These are phyloP conservation scores for Cerrena zonata DNA, from an alignment of 1,284 basidiomycete species.

Conservation along the genomic window DNA sequence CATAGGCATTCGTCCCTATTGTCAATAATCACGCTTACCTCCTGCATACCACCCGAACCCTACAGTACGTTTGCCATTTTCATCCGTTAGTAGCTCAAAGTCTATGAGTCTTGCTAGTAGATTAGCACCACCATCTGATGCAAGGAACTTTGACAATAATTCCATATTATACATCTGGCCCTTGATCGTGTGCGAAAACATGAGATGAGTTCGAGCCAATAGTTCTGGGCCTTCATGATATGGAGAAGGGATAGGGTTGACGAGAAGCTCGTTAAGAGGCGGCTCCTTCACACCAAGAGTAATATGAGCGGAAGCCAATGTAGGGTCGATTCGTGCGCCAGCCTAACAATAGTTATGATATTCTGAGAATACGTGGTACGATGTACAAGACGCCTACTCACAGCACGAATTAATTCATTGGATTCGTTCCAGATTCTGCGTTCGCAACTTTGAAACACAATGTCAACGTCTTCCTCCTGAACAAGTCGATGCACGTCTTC, in stretches of 20 bases:
- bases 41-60: conserved; percentile 88
- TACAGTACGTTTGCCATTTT: conserved; percentile 68
- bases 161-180: conserved; percentile 81
- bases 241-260: conserved; percentile 34
- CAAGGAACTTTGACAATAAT: conserved; percentile 64
- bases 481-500: conserved; percentile 61
- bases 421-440: conserved; percentile 69
- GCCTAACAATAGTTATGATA: conserved; percentile 54
- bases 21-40: conserved; percentile 39
- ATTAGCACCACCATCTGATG: conserved; percentile 18
- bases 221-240: conserved; percentile 14
- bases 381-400: not conserved
- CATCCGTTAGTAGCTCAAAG: conserved; percentile 73
- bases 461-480: conserved; percentile 49
- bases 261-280: conserved; percentile 58
- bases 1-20: not conserved
- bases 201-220: conserved; percentile 61
- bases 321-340: conserved; percentile 61
- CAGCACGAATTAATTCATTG: conserved; percentile 42
- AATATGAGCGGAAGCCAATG: conserved; percentile 65
- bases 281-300: conserved; percentile 86
- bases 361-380: not conserved
- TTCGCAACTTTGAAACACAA: conserved; percentile 72
- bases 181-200: conserved; percentile 90
- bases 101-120: conserved; percentile 63